Conservation (phyloP, 139 green algal species). For the Chlamydomonas schloesseri region DNA sequence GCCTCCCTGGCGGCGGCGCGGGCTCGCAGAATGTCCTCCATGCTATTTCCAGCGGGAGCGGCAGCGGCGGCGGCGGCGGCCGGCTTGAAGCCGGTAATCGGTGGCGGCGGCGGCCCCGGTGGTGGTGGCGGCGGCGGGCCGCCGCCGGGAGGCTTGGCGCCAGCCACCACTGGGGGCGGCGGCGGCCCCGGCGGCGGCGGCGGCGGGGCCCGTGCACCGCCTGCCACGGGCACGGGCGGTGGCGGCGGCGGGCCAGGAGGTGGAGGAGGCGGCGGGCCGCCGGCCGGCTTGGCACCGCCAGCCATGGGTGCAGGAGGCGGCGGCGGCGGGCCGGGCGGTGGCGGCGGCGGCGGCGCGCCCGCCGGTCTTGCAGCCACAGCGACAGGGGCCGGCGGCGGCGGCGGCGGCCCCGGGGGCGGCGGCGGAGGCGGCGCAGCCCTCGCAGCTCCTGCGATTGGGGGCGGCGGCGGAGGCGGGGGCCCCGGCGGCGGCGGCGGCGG, state of each 20-base stretch:
- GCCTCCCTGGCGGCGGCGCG: background rate
- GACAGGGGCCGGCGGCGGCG: background rate
- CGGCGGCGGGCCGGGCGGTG: background rate
- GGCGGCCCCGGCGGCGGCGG: constrained; percentile 16
- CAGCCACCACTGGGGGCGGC: background rate
- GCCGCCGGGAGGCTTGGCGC: background rate
- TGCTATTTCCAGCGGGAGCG: background rate
- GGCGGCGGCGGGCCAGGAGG: constrained; percentile 2
- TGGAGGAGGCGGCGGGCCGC: background rate
- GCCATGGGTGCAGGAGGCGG: background rate
- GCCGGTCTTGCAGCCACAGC: background rate
- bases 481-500: too few relatives aligned
- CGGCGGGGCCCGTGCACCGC: background rate
- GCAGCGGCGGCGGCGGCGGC: background rate
- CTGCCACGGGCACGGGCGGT: background rate
- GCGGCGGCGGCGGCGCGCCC: background rate
- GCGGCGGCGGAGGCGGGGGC: too few relatives aligned
- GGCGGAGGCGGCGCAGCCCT: background rate
- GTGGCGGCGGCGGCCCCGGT: constrained; percentile 13
- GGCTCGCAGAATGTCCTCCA: constrained; percentile 16
- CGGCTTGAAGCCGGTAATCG: background rate
- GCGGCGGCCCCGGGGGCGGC: background rate
- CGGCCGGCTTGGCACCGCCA: background rate
- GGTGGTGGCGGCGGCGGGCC: constrained; percentile 18
- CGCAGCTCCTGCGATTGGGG: too few relatives aligned